These are phyloP conservation scores for Ophiorrhiza pumila DNA, from an alignment of 257 asterid genomes.

Conservation along the genomic window DNA sequence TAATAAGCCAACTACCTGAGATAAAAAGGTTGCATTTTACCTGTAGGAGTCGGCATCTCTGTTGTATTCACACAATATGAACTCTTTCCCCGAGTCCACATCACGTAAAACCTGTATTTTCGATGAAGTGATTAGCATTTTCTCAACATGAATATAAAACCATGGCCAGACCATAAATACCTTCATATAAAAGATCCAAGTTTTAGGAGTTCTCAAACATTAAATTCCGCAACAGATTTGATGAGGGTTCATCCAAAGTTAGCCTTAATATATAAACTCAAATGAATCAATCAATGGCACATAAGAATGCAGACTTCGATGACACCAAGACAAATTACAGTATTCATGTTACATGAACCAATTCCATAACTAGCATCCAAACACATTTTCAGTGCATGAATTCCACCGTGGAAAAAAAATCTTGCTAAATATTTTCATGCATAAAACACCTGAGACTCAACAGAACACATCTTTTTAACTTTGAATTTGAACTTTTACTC, in stretches of 20 bases:
- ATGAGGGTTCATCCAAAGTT: background rate
- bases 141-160: background rate
- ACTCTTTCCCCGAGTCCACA: conserved; percentile 76
- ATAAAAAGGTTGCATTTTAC: conserved; percentile 31
- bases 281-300: background rate
- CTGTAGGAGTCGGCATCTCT: conserved; percentile 99
- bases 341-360: too few relatives aligned
- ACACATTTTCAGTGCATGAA: background rate
- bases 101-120: conserved; percentile 72
- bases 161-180: background rate
- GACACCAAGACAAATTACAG: background rate
- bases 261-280: background rate
- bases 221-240: background rate
- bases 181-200: background rate
- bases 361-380: background rate
- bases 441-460: background rate
- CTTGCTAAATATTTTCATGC: background rate
- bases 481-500: background rate
- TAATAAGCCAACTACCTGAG: background rate
- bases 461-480: background rate
- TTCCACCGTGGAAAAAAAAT: too few relatives aligned
- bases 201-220: background rate
- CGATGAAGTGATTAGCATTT: conserved; percentile 16
- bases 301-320: background rate
- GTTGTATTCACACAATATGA: conserved; percentile 88